Conservation (phyloP, 1,284 basidiomycete species). For the Apiotrichum laibachii region DNA sequence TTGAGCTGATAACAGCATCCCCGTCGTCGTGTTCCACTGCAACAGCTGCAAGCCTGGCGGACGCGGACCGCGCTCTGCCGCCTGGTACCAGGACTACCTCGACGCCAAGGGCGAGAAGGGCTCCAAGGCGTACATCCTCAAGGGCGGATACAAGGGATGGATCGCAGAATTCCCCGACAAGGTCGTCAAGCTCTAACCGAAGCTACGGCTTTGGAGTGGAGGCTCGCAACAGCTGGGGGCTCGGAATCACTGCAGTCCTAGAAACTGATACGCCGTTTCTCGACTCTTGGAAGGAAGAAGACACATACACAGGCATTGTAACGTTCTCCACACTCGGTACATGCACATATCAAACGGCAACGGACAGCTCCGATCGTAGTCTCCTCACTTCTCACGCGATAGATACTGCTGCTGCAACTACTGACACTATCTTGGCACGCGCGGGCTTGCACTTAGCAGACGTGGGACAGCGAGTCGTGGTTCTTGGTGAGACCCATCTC, state of each 20-base stretch:
- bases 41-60: constrained; percentile 31
- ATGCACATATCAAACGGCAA: no score
- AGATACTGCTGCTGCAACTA: no score
- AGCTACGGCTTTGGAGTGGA: background rate
- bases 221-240: background rate
- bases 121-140: constrained; percentile 29
- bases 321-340: no score
- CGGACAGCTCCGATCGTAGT: no score
- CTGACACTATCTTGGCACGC: no score
- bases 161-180: constrained; percentile 17
- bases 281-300: no score
- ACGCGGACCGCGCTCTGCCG: constrained; percentile 41
- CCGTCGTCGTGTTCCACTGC: constrained; percentile 45
- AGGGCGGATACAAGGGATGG: constrained; percentile 41
- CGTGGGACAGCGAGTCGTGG: background rate
- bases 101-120: constrained; percentile 19
- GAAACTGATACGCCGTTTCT: no score
- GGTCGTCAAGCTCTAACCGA: constrained; percentile 15
- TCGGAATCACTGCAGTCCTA: no score
- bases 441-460: background rate
- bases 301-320: no score
- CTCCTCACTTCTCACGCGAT: no score
- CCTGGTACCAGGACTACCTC: constrained; percentile 44
- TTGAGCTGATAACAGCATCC: constrained; percentile 15
- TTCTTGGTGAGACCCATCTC: background rate